These are phyloP conservation scores for Didymellaceae sp. DNA, from an alignment of 2,329 filamentous ascomycete species.

Conservation along the genomic window DNA sequence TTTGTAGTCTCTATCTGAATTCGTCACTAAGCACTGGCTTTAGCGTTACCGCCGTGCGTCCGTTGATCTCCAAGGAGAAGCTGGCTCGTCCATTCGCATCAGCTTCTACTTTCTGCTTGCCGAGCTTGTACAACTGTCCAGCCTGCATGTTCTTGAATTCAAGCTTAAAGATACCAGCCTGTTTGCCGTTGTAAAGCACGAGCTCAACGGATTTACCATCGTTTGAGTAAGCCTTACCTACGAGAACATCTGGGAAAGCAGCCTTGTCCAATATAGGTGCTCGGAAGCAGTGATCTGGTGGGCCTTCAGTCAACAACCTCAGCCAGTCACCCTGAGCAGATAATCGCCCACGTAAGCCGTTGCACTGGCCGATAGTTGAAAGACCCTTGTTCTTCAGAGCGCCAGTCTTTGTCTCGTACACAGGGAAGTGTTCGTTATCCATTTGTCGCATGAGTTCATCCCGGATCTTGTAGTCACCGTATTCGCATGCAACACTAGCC, in stretches of 20 bases:
- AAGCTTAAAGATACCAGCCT: constrained; percentile 14
- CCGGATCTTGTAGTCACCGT: constrained; percentile 19
- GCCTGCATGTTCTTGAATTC: constrained; percentile 22
- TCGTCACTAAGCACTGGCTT: no score
- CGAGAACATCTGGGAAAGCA: constrained; percentile 23
- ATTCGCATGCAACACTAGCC: constrained; percentile 21
- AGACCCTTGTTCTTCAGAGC: constrained; percentile 23
- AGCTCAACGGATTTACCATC: constrained; percentile 19
- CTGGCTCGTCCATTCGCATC: constrained; percentile 7
- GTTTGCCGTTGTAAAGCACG: constrained; percentile 20
- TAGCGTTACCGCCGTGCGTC: constrained; percentile 13
- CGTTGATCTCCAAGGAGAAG: constrained; percentile 11
- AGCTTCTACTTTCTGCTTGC: constrained; percentile 7
- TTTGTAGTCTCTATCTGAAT: no score
- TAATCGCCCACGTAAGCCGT: constrained; percentile 7
- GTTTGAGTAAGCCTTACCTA: constrained; percentile 22
- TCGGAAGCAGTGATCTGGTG: constrained; percentile 14
- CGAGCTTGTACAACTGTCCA: constrained; percentile 14
- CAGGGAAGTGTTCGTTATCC: constrained; percentile 21
- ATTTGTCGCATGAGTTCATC: constrained; percentile 21
- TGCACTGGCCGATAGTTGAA: constrained; percentile 9
- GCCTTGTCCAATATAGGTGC: constrained; percentile 20
- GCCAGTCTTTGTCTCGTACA: constrained; percentile 16
- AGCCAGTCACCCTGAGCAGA: constrained; percentile 18
- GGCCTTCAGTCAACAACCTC: constrained; percentile 15